phyloP scores from a whole-genome alignment of 2,329 filamentous ascomycete species.

The Ceratocystis ficicola region DNA sequence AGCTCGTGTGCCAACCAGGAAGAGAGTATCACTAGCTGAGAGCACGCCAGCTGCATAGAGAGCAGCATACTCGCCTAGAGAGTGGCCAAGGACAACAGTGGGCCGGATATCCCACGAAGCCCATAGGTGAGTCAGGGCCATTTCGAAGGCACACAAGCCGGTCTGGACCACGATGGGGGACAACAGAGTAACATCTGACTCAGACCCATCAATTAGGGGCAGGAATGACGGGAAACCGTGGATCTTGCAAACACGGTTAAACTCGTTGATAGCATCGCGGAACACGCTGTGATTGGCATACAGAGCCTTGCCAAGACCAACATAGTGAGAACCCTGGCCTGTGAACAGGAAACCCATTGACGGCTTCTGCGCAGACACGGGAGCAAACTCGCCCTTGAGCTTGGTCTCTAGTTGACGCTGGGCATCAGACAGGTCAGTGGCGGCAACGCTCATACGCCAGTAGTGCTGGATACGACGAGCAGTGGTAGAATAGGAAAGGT shows the following conservation, averaged over 20 bases:
- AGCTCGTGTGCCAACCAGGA: constrained; percentile 57
- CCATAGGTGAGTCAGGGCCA: constrained; percentile 46
- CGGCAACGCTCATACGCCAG: constrained; percentile 41
- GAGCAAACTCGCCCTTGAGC: constrained; percentile 43
- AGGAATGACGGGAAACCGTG: constrained; percentile 46
- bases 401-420: constrained; percentile 38
- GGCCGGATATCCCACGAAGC: constrained; percentile 44
- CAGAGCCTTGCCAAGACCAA: constrained; percentile 41
- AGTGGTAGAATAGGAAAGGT: constrained; percentile 56
- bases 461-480: constrained; percentile 51
- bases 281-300: constrained; percentile 38
- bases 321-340: constrained; percentile 44
- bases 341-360: constrained; percentile 43
- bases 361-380: constrained; percentile 35
- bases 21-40: constrained; percentile 58
- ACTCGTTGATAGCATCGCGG: constrained; percentile 43
- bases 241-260: constrained; percentile 40
- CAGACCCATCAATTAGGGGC: constrained; percentile 34
- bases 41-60: constrained; percentile 59
- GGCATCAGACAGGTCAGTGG: constrained; percentile 34
- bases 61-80: constrained; percentile 62
- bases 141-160: constrained; percentile 43
- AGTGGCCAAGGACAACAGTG: constrained; percentile 47
- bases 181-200: constrained; percentile 35
- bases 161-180: constrained; percentile 44